Base-by-base conservation (phyloP, 768 basidiomycete genomes). In the Pleurotus pulmonarius region DNA sequence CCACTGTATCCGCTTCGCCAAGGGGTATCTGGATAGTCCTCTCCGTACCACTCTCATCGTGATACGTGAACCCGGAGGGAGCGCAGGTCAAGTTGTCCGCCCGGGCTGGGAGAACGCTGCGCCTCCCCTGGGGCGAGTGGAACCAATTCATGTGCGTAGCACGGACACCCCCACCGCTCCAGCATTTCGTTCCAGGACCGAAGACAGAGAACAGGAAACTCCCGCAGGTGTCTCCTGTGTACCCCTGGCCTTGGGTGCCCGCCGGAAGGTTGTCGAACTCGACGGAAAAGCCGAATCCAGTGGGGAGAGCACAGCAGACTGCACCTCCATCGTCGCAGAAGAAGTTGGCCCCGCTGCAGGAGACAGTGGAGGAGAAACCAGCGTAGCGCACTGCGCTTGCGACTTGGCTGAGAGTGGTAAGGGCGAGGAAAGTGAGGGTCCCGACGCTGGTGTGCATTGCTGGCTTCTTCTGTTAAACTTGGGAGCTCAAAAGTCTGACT, bases 81-180 rank as follows among this genome's bases (percentile, higher is more conserved):
- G 49, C 25, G 38, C 25, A 37, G 1, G 15, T 24, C 11, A 9
- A n/a, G 24, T 48, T 48, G n/a, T n/a, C 47, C 20, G 20, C 47
- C 12, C 12, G 22, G n/a, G 15, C 22, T 7, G 15, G n/a, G 22
- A 34, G 16, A 24, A 15, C n/a, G 16, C 2, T 15, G 13, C 49
- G 49, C 16, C 47, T 25, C 9, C 3, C 16, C 16, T 16, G 7
- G 15, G 24, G 20, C 6, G 49, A 51, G n/a, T 51, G 49, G 49
- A 51, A 51, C 49, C 49, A 51, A n/a, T 51, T 51, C 49, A 51
- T n/a, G 38, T 34, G 38, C 12, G 29, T 40, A 18, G 49, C 49
- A 12, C 29, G 26, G 37, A 34, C 49, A 16, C 49, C 49, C 34
- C 49, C 49, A 16, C 49, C 49, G 18, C 34, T 51, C 49, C 49